These are phyloP conservation scores for Trametes punicea DNA, from an alignment of 768 basidiomycete species.

Conservation along the genomic window DNA sequence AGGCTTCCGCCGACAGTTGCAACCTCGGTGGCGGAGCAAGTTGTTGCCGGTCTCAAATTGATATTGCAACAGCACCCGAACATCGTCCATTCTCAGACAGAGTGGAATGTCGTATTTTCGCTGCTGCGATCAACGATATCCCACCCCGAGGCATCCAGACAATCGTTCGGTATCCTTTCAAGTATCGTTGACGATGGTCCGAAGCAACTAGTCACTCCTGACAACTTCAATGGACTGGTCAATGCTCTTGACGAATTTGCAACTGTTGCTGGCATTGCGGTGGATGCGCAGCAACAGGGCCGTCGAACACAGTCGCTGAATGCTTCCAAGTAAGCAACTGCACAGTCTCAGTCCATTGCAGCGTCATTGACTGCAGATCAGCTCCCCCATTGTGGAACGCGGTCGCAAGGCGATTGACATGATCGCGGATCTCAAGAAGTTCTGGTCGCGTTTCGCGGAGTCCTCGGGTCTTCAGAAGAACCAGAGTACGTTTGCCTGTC, in stretches of 20 bases:
- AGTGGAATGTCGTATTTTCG: constrained; percentile 93
- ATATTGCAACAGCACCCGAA: constrained; percentile 75
- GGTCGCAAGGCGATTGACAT: constrained; percentile 83
- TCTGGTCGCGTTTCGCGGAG: constrained; percentile 57
- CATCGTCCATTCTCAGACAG: constrained; percentile 86
- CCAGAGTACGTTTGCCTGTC: constrained; percentile 36
- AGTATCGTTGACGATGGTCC: constrained; percentile 61
- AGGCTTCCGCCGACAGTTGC: constrained; percentile 74
- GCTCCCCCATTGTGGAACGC: constrained; percentile 75
- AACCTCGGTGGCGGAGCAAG: constrained; percentile 85
- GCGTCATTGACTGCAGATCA: constrained; percentile 25
- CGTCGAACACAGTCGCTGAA: constrained; percentile 28
- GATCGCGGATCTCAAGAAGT: constrained; percentile 67
- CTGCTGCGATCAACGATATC: constrained; percentile 81
- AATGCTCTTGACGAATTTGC: constrained; percentile 87
- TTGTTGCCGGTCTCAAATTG: constrained; percentile 76
- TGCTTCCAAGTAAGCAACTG: constrained; percentile 23
- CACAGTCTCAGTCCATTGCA: neutral
- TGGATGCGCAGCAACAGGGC: constrained; percentile 52
- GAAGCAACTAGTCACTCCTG: constrained; percentile 58
- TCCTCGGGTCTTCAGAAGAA: constrained; percentile 33
- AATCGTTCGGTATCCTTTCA: constrained; percentile 77
- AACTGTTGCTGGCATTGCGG: constrained; percentile 58
- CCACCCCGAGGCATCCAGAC: constrained; percentile 82
- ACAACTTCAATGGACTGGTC: constrained; percentile 80